A percentile compares a stretch with the other conserved stretches of the same genome.
Conservation (phyloP, 2,329 filamentous ascomycete species). For the Phyllosticta citriasiana region DNA sequence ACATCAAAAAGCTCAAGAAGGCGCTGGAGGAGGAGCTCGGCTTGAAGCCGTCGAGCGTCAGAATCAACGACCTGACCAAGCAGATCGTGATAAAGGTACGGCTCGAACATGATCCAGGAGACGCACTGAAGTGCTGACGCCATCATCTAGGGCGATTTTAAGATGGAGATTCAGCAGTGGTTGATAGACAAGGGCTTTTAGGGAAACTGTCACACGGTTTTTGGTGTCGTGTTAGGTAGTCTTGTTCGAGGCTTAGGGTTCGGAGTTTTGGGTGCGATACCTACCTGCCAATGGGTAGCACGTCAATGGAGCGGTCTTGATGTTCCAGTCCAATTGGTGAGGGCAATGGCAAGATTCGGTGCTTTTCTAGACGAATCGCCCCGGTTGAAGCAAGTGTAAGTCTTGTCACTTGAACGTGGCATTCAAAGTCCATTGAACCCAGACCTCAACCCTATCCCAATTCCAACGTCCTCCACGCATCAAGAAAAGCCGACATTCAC, state of each 20-base stretch:
- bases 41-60: slow-evolving; percentile 45
- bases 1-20: slow-evolving; percentile 51
- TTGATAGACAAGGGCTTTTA: slow-evolving; percentile 27
- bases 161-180: slow-evolving; percentile 23
- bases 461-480: no score
- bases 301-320: not conserved
- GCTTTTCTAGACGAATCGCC: no score
- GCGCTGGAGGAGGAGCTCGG: slow-evolving; percentile 53
- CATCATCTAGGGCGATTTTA: slow-evolving; percentile 18
- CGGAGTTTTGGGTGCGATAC: not conserved
- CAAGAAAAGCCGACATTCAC: no score
- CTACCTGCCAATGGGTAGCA: not conserved
- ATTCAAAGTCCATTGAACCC: no score
- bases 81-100: slow-evolving; percentile 46
- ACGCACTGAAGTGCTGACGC: not conserved
- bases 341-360: no score
- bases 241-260: not conserved
- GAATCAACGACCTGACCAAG: slow-evolving; percentile 52
- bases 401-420: no score
- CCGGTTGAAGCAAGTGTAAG: no score
- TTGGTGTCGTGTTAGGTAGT: not conserved
- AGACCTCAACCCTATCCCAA: no score
- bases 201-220: not conserved
- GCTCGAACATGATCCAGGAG: no score
- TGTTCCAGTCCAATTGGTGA: no score